Percentiles rank a stretch among this genome's conserved stretches.
Evolutionary conservation across 257 asterid genomes (phyloP).

Genomic region (Gynochthodes officinalis): DNA sequence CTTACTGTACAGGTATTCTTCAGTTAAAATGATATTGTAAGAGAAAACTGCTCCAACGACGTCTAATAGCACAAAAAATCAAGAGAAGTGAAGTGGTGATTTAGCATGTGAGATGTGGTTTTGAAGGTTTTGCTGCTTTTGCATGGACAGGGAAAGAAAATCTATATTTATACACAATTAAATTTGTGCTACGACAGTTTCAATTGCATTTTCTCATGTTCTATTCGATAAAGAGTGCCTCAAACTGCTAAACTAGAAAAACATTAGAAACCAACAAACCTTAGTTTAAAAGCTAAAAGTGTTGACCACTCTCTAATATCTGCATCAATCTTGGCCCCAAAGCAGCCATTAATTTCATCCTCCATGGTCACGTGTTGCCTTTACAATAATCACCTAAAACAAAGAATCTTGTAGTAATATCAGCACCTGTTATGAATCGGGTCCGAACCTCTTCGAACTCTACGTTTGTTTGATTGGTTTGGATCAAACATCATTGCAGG

Average conservation of each 20-base stretch:
- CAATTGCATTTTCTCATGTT: constrained; percentile 11
- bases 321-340: constrained; percentile 14
- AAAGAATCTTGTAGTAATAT: constrained; percentile 4
- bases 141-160: constrained; percentile 7
- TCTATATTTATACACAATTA: constrained; percentile 20
- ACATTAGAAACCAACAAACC: constrained; percentile 14
- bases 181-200: background rate
- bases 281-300: background rate
- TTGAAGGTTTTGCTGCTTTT: constrained; percentile 1
- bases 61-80: background rate
- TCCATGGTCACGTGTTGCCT: constrained; percentile 10
- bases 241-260: constrained; percentile 2
- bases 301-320: constrained; percentile 13
- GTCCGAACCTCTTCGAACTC: constrained; percentile 70
- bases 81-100: background rate
- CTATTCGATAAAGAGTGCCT: constrained; percentile 15
- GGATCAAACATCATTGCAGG: constrained; percentile 64
- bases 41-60: background rate
- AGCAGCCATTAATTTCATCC: background rate
- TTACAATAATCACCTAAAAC: background rate
- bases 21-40: background rate
- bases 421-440: constrained; percentile 79
- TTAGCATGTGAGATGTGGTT: background rate
- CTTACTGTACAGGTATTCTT: background rate
- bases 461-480: constrained; percentile 57